Evolutionary conservation across 441 rosid species (phyloP).

Genomic region (Biscutella laevigata): DNA sequence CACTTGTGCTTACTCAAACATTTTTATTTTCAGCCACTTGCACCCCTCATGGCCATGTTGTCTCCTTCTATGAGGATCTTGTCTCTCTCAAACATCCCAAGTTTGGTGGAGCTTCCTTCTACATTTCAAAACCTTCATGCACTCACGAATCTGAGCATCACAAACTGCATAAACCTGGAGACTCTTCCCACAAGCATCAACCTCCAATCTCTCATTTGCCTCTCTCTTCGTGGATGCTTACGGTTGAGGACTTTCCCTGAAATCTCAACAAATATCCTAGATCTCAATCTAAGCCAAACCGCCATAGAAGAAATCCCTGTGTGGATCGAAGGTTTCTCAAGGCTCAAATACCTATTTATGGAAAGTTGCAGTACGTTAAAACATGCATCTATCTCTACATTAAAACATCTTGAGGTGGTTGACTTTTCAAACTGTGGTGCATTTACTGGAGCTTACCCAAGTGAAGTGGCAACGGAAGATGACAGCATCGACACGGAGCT

Average conservation of each 20-base stretch:
- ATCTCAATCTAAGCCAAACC: not conserved
- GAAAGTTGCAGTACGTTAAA: not conserved
- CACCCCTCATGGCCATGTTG: not conserved
- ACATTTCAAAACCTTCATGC: not conserved
- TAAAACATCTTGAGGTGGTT: not conserved
- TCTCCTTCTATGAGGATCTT: not conserved
- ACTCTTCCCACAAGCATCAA: not conserved
- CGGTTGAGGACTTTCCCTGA: not conserved
- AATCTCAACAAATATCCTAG: not conserved
- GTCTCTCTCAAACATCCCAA: not conserved
- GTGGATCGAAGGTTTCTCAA: not conserved
- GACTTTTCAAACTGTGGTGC: not conserved
- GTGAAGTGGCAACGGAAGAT: not conserved
- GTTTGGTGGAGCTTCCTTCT: constrained; percentile 6
- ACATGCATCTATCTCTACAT: not conserved
- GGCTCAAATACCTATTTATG: not conserved
- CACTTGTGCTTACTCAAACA: no score
- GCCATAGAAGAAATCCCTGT: not conserved
- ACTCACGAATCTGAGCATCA: not conserved
- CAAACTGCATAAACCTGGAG: not conserved
- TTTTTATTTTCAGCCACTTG: not conserved
- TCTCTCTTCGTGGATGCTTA: not conserved
- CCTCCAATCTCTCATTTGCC: not conserved
- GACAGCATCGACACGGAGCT: not conserved
- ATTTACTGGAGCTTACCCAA: not conserved